A percentile compares a stretch with the other conserved stretches of the same genome.
These are phyloP conservation scores for Linum usitatissimum DNA, from an alignment of 345 rosid genomes.

Conservation along the genomic window DNA sequence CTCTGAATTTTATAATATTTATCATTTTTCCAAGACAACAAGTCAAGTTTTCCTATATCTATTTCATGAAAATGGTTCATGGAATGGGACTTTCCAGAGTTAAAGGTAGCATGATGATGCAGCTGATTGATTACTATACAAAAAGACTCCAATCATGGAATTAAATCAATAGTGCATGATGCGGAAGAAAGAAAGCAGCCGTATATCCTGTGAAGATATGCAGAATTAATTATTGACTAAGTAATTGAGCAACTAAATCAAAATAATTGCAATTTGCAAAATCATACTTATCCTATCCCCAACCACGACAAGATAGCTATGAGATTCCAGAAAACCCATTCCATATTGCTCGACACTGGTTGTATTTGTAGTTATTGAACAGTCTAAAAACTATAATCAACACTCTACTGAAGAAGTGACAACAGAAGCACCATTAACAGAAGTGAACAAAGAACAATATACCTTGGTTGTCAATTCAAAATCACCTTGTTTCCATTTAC, in stretches of 20 bases:
- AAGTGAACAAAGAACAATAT: neutral
- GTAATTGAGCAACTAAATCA: neutral
- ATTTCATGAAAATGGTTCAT: neutral
- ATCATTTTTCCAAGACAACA: neutral
- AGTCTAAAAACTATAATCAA: neutral
- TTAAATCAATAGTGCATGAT: neutral
- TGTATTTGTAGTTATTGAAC: too few species aligned
- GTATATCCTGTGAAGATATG: neutral
- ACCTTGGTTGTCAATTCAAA: constrained; percentile 45
- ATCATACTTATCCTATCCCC: neutral
- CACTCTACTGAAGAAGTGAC: neutral
- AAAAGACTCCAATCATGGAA: neutral
- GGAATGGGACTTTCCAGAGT: neutral
- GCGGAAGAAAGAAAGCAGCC: neutral
- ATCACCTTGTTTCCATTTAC: constrained; percentile 36
- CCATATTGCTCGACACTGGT: neutral
- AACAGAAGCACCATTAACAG: neutral
- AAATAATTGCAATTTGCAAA: neutral
- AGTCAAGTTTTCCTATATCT: neutral
- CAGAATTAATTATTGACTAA: neutral
- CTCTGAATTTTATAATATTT: neutral
- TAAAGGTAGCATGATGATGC: too few species aligned
- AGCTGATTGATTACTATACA: too few species aligned
- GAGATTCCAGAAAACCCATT: neutral
- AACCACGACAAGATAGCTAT: neutral